phyloP scores from a whole-genome alignment of 169 alveolate species.

The Eimeria praecox region DNA sequence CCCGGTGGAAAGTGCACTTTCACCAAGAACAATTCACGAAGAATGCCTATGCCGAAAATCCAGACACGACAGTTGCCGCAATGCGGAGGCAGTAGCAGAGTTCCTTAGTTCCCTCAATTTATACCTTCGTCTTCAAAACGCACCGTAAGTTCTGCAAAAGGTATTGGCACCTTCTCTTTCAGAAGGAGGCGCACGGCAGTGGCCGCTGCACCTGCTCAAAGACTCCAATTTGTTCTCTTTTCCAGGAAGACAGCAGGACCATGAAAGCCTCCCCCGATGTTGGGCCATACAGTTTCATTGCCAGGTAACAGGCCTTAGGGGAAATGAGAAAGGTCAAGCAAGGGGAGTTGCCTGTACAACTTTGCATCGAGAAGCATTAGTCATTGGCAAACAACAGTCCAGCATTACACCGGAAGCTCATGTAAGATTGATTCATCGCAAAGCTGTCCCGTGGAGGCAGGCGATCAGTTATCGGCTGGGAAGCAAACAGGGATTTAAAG shows the following conservation, averaged over 20 bases:
- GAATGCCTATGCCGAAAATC: not conserved
- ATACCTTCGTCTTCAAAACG: not conserved
- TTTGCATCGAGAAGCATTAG: not conserved
- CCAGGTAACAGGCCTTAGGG: not conserved
- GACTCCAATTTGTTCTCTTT: no score
- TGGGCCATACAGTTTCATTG: not conserved
- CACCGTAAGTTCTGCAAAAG: not conserved
- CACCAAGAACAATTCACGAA: not conserved
- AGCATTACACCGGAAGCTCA: not conserved
- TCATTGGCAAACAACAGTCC: not conserved
- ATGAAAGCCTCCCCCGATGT: no score
- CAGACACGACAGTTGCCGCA: not conserved
- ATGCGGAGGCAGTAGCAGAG: not conserved
- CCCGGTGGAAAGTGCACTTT: not conserved
- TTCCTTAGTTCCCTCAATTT: not conserved
- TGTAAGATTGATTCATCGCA: not conserved
- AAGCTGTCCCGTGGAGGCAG: not conserved
- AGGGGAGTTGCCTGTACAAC: not conserved
- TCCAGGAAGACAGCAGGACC: no score
- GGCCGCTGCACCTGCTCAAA: no score
- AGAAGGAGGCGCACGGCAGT: not conserved
- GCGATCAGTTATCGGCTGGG: not conserved
- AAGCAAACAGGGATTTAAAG: not conserved
- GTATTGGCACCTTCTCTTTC: not conserved
- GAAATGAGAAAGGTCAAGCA: not conserved